These are phyloP conservation scores for Gaeumannomyces tritici DNA, from an alignment of 2,329 filamentous ascomycete species.

Conservation along the genomic window DNA sequence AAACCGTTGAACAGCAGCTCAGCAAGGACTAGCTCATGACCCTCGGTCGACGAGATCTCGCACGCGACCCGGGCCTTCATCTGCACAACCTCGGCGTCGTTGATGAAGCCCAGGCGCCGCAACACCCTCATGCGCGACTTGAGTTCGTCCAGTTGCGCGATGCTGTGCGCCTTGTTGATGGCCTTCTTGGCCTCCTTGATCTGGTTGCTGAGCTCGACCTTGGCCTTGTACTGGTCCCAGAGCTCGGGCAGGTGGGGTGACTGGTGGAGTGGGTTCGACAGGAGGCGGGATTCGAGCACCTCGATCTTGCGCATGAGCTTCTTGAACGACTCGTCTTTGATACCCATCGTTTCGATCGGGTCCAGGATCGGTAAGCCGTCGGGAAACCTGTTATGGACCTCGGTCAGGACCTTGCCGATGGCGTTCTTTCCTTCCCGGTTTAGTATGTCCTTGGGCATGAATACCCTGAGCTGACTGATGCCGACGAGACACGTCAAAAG, in stretches of 20 bases:
- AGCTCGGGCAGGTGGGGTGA: slow-evolving; percentile 75
- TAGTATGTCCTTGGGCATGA: slow-evolving; percentile 69
- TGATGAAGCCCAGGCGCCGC: slow-evolving; percentile 88
- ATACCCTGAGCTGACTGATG: slow-evolving; percentile 75
- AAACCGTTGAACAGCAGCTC: slow-evolving; percentile 95
- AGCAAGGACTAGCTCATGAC: slow-evolving; percentile 85
- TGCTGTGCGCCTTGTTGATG: slow-evolving; percentile 74
- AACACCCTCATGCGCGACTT: slow-evolving; percentile 94
- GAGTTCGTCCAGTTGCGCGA: slow-evolving; percentile 90
- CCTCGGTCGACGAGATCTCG: slow-evolving; percentile 85
- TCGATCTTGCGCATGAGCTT: slow-evolving; percentile 92
- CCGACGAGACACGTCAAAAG: slow-evolving; percentile 77
- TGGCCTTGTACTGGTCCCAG: slow-evolving; percentile 78
- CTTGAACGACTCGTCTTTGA: slow-evolving; percentile 87
- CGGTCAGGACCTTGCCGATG: slow-evolving; percentile 60
- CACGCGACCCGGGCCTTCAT: slow-evolving; percentile 95
- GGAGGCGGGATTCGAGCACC: slow-evolving; percentile 80
- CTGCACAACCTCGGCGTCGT: slow-evolving; percentile 90
- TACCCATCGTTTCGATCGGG: slow-evolving; percentile 93
- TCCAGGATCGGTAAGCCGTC: slow-evolving; percentile 86
- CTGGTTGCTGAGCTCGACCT: slow-evolving; percentile 64
- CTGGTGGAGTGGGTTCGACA: slow-evolving; percentile 85
- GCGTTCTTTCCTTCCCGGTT: slow-evolving; percentile 55
- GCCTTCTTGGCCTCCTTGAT: slow-evolving; percentile 85
- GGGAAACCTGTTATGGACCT: slow-evolving; percentile 80